A percentile compares a stretch with the other conserved stretches of the same genome.
phyloP scores from a whole-genome alignment of 2,329 filamentous ascomycete genomes.

The Elsinoe necatrix region DNA sequence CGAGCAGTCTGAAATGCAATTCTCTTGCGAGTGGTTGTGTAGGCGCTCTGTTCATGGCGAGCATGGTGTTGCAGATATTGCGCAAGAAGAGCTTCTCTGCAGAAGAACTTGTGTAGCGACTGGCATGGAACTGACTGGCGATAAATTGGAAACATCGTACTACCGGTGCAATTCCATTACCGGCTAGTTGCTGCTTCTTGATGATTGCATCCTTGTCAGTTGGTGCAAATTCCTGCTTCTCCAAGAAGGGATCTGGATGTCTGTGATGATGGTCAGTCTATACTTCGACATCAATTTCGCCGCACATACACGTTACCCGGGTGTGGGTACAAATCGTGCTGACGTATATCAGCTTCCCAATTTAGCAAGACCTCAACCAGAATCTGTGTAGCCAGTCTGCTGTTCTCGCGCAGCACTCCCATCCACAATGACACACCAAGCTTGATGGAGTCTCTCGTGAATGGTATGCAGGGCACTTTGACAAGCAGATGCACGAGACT shows the following conservation, averaged over 20 bases:
- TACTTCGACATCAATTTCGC: neutral
- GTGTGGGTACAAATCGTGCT: neutral
- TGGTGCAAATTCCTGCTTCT: constrained; percentile 86
- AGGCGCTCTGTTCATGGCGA: constrained; percentile 60
- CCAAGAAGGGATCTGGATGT: constrained; percentile 79
- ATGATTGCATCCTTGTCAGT: constrained; percentile 69
- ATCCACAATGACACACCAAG: constrained; percentile 93
- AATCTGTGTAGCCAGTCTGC: constrained; percentile 75
- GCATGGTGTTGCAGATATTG: constrained; percentile 68
- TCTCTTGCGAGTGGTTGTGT: constrained; percentile 84
- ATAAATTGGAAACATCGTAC: constrained; percentile 80
- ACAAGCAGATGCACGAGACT: constrained; percentile 81
- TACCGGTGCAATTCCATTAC: constrained; percentile 80
- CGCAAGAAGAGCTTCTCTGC: constrained; percentile 74
- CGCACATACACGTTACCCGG: neutral
- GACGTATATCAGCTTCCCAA: constrained; percentile 70
- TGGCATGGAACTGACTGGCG: constrained; percentile 89
- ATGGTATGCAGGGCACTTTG: constrained; percentile 82
- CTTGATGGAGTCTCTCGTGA: constrained; percentile 92
- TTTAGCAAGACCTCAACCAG: constrained; percentile 79
- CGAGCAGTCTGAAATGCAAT: constrained; percentile 77
- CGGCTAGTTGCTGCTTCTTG: constrained; percentile 67
- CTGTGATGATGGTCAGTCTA: constrained; percentile 20
- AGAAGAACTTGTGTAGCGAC: constrained; percentile 73
- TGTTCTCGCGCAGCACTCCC: constrained; percentile 93